A percentile compares a stretch with the other conserved stretches of the same genome.
phyloP scores from a whole-genome alignment of 768 basidiomycete species.

The Mycena latifolia region DNA sequence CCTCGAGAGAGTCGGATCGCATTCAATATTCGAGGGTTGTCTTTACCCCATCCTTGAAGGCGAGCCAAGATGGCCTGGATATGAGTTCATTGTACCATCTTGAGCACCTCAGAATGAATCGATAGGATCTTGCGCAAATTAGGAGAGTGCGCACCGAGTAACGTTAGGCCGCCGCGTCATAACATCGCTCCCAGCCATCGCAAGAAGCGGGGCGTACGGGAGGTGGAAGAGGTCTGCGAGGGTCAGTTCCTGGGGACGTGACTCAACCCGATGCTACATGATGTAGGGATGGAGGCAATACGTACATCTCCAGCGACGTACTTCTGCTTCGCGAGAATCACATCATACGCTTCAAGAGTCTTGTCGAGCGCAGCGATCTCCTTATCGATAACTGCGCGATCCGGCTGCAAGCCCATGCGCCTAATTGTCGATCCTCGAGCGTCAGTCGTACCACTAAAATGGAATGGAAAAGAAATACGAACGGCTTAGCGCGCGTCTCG shows the following conservation, averaged over 20 bases:
- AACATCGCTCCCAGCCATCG: constrained; percentile 4
- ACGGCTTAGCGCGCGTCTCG: constrained; percentile 7
- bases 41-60: no score
- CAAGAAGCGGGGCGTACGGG: constrained; percentile 42
- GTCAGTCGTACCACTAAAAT: no score
- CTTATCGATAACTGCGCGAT: constrained; percentile 40
- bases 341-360: constrained; percentile 55
- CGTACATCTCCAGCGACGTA: constrained; percentile 58
- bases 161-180: constrained; percentile 8
- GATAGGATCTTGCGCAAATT: no score
- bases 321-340: constrained; percentile 52
- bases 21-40: no score
- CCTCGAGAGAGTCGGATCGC: no score
- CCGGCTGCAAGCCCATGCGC: constrained; percentile 33
- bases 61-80: no score
- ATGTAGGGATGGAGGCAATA: no score
- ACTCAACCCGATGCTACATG: no score
- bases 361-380: constrained; percentile 41
- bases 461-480: not conserved
- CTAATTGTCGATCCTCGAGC: not conserved
- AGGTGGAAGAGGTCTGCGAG: constrained; percentile 55
- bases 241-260: no score
- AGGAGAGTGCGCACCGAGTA: no score
- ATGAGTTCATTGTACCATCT: no score
- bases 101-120: no score